A percentile compares a stretch with the other conserved stretches of the same genome.
Evolutionary conservation across 305 asterid species (phyloP).

Genomic region (Plantago coronopus): DNA sequence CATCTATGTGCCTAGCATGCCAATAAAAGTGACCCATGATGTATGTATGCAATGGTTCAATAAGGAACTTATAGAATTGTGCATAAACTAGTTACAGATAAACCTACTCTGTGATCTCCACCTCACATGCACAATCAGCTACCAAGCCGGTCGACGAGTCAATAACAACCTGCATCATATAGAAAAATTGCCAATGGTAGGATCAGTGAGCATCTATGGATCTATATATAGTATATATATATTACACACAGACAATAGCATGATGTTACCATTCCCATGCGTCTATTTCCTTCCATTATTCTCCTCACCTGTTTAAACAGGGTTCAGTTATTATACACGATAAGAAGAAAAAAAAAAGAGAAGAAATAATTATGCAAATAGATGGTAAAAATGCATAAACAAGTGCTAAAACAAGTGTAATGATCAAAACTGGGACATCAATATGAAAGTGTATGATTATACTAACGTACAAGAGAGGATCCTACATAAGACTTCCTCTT

Average conservation of each 20-base stretch:
- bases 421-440: not conserved
- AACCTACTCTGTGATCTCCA: conserved; percentile 92
- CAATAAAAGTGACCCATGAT: conserved; percentile 22
- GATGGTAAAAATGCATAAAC: conserved; percentile 5
- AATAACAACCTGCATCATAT: conserved; percentile 53
- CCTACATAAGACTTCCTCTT: too few species aligned
- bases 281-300: conserved; percentile 96
- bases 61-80: conserved; percentile 10
- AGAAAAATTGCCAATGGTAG: conserved; percentile 21
- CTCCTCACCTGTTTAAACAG: conserved; percentile 77
- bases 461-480: too few species aligned
- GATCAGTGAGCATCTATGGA: conserved; percentile 19
- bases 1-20: conserved; percentile 27
- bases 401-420: conserved; percentile 4
- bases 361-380: not conserved
- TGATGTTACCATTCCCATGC: conserved; percentile 86
- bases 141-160: conserved; percentile 69
- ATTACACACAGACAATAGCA: conserved; percentile 2
- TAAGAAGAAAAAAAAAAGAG: not conserved
- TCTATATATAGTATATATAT: not conserved
- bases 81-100: conserved; percentile 12
- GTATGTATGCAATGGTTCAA: not conserved
- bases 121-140: conserved; percentile 96
- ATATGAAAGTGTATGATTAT: too few species aligned
- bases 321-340: conserved; percentile 12